Conservation (phyloP, 208 protist species). For the Acanthamoeba sp. region DNA sequence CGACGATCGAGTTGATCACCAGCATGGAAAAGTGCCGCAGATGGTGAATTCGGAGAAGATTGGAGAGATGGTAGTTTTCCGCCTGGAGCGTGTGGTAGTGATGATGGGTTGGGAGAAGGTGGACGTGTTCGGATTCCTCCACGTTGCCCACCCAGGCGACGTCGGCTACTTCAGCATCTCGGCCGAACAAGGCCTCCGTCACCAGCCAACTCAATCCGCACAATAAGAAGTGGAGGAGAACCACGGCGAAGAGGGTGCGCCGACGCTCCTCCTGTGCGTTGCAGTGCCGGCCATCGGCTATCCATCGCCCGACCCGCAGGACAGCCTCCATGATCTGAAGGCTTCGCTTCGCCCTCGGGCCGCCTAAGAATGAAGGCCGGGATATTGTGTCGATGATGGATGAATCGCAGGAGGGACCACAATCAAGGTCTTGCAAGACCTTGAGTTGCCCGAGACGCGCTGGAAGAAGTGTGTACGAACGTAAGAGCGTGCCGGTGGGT, state of each 20-base stretch:
- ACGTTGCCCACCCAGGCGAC: neutral
- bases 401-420: too few species aligned
- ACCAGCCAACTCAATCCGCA: neutral
- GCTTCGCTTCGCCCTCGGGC: neutral
- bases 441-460: too few species aligned
- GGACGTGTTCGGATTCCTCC: neutral
- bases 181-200: neutral
- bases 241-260: conserved; percentile 39
- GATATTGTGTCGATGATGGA: too few species aligned
- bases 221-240: neutral
- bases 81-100: neutral
- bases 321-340: neutral
- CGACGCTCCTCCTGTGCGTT: conserved; percentile 14
- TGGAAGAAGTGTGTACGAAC: too few species aligned
- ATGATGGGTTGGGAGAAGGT: neutral
- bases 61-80: neutral
- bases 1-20: conserved; percentile 1
- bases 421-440: too few species aligned
- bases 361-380: neutral
- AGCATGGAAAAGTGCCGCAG: neutral
- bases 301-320: neutral
- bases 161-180: neutral
- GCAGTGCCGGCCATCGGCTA: conserved; percentile 4
- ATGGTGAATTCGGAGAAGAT: neutral
- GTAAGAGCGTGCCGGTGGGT: too few species aligned